phyloP scores from a whole-genome alignment of 495 filamentous ascomycete species.

The Neurospora pannonica region DNA sequence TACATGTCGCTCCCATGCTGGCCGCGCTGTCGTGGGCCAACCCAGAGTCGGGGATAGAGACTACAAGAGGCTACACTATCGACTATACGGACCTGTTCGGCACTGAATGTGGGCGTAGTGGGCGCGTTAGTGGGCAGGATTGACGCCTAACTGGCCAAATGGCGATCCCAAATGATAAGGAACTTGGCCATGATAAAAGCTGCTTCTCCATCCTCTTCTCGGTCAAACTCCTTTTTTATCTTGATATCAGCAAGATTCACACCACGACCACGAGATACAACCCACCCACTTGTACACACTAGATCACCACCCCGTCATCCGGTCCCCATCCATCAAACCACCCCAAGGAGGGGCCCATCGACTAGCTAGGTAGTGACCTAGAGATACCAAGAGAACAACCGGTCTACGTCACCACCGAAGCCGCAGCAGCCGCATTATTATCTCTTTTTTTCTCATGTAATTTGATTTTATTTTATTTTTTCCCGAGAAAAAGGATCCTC shows the following conservation, averaged over 20 bases:
- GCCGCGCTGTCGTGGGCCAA: neutral
- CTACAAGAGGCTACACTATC: neutral
- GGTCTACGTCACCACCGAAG: neutral
- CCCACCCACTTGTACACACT: neutral
- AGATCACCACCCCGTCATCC: neutral
- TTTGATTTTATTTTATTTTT: neutral
- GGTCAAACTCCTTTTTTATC: neutral
- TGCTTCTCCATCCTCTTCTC: neutral
- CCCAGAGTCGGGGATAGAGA: neutral
- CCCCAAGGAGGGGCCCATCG: neutral
- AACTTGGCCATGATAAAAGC: neutral
- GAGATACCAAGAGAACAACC: neutral
- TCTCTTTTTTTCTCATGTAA: neutral
- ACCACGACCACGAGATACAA: neutral
- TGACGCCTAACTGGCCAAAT: neutral
- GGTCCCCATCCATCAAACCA: neutral
- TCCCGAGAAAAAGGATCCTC: neutral
- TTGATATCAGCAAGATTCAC: neutral
- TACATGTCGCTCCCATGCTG: neutral
- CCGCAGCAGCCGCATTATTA: neutral
- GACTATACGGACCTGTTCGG: neutral
- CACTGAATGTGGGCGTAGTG: neutral
- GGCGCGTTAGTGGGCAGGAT: neutral
- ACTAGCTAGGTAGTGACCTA: neutral
- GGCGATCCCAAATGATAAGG: neutral